Evolutionary conservation across 192 early-diverging fungal genomes (phyloP).

Genomic region (Cetraspora pellucida): DNA sequence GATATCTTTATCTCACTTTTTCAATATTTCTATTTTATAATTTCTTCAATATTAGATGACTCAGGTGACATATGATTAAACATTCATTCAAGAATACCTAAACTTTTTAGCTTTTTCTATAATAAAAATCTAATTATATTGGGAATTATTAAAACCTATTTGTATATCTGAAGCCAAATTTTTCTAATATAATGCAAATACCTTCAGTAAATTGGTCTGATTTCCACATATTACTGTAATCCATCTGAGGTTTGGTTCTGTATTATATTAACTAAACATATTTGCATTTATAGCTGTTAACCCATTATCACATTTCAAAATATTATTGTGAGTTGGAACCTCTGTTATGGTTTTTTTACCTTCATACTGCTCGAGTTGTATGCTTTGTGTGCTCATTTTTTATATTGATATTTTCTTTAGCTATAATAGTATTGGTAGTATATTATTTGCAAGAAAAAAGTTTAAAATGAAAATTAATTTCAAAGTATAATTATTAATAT

Average conservation of each 20-base stretch:
- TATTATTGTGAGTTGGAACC: constrained; percentile 8
- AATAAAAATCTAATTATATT: constrained; percentile 17
- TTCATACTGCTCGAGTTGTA: neutral
- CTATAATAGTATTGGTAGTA: constrained; percentile 13
- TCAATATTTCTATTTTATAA: neutral
- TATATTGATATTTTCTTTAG: neutral
- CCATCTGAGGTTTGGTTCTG: neutral
- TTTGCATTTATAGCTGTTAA: neutral
- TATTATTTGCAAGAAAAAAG: constrained; percentile 24
- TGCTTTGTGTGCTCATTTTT: neutral
- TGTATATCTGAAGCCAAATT: neutral
- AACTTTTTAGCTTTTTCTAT: constrained; percentile 11
- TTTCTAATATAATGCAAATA: constrained; percentile 12
- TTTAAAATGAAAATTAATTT: too few relatives aligned
- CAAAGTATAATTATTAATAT: too few relatives aligned
- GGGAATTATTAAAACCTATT: neutral
- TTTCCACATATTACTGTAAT: neutral
- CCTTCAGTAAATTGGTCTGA: neutral
- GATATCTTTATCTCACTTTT: neutral
- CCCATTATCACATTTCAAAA: constrained; percentile 18
- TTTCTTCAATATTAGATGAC: neutral
- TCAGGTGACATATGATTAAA: constrained; percentile 2
- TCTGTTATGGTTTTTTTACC: neutral
- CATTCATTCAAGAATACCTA: constrained; percentile 24
- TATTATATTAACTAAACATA: constrained; percentile 15